A percentile compares a stretch with the other conserved stretches of the same genome.
Conservation (phyloP, 805 yeast genomes). For the Wickerhamomyces bisporus region DNA sequence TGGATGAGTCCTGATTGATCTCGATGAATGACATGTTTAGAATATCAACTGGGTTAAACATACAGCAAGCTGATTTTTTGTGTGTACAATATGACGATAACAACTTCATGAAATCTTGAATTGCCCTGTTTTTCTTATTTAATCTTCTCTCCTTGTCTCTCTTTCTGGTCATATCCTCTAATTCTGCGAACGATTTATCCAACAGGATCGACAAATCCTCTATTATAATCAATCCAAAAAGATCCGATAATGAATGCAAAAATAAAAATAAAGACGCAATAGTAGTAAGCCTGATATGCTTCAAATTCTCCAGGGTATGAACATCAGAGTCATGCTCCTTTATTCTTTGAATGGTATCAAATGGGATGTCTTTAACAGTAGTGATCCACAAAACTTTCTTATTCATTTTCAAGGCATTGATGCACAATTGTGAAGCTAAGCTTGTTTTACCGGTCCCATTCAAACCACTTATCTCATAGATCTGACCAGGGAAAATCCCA, state of each 20-base stretch:
- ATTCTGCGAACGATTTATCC: conserved; percentile 9
- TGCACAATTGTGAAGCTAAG: conserved; percentile 10
- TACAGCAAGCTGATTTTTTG: conserved; percentile 11
- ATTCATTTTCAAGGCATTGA: conserved; percentile 10
- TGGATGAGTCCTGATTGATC: conserved; percentile 1
- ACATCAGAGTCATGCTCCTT: not conserved
- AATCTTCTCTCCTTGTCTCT: conserved; percentile 4
- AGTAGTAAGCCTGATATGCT: conserved; percentile 5
- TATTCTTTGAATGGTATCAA: not conserved
- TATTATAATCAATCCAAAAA: conserved; percentile 15
- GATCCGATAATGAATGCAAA: conserved; percentile 6
- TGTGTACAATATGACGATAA: conserved; percentile 12
- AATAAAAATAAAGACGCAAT: conserved; percentile 10
- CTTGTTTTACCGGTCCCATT: conserved; percentile 18
- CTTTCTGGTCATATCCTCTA: conserved; percentile 5
- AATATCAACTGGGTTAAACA: conserved; percentile 15
- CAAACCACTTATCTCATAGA: conserved; percentile 18
- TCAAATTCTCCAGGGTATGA: conserved; percentile 1
- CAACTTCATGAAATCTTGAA: conserved; percentile 13
- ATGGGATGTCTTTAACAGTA: conserved; percentile 13
- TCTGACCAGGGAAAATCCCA: conserved; percentile 21
- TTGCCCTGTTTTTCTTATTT: conserved; percentile 7
- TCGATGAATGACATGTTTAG: conserved; percentile 20
- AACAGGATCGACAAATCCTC: conserved; percentile 19
- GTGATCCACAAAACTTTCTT: conserved; percentile 20